Evolutionary conservation across 2,329 filamentous ascomycete species (phyloP), one percentile per base, ranked within the genome.

Genomic region (Neofusicoccum laricinum): DNA sequence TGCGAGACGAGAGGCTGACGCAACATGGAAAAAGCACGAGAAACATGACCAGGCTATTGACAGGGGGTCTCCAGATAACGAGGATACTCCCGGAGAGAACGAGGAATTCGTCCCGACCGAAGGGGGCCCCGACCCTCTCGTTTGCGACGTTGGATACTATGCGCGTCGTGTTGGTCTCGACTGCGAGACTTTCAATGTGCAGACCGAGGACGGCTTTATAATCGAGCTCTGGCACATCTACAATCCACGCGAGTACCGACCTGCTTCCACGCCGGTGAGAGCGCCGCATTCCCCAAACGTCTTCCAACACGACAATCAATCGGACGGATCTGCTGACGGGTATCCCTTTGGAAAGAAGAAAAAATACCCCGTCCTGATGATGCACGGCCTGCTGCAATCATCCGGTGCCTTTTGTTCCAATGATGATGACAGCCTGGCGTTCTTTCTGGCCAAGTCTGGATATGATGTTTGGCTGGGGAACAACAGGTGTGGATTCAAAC

Each of bases 381-480:
- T 98, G 65, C 94, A 96, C 69, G 94, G 94, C 0, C 83, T 97
- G 2, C 80, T 98, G 6, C 94, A 98, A 78, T 93, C 90, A 61
- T 86, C 92, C 0, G 93, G 94, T 3, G 91, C 93, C 0, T 97
- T 92, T 73, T 97, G 93, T 76, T 88, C 89, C 68, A 96, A 94
- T 73, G 93, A 97, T 71, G 93, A 97, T 67, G 88, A 92, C 69
- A 94, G 90, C 30, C 83, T 97, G 7, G 93, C 94, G 0, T 97
- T 97, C 77, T 96, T 90, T 79, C 87, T 98, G 7, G 93, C 91
- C 76, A 97, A 97, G 77, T 88, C 90, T 0, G 93, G 93, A 1
- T 97, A 92, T 76, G 94, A 98, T 75, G 92, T 98, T 43, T 98
- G 93, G 93, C 83, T 97, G 15, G 94, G 94, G 4, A 96, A 97